phyloP scores from a whole-genome alignment of 2,329 filamentous ascomycete genomes.

The Lecanicillium sp. region DNA sequence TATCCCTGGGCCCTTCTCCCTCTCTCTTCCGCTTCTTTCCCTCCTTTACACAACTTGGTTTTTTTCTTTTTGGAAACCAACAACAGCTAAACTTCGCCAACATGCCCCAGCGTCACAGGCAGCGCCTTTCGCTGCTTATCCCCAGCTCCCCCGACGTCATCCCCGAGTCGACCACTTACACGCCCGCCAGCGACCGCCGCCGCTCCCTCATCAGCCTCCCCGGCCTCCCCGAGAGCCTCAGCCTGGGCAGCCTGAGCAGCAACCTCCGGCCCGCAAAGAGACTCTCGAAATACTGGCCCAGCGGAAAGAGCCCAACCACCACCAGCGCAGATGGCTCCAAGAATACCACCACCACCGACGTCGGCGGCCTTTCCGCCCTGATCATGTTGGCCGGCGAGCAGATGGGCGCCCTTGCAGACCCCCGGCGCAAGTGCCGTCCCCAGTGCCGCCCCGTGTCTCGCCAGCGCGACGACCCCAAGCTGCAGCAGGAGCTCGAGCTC shows the following conservation, averaged over 20 bases:
- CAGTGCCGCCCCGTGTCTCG: not conserved
- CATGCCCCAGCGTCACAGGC: conserved; percentile 2
- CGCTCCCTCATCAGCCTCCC: conserved; percentile 12
- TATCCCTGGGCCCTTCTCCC: not conserved
- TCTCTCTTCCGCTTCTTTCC: not conserved
- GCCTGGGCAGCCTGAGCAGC: not conserved
- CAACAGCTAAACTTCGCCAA: not conserved
- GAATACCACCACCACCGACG: not conserved
- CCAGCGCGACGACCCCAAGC: not conserved
- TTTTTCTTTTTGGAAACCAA: not conserved
- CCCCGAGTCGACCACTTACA: conserved; percentile 3
- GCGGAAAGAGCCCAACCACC: conserved; percentile 1
- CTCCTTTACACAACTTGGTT: not conserved
- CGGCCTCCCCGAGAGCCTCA: not conserved
- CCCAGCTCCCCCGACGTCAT: conserved; percentile 5
- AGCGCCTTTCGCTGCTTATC: conserved; percentile 5
- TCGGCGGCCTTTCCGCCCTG: not conserved
- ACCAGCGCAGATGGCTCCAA: not conserved
- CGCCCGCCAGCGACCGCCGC: conserved; percentile 10
- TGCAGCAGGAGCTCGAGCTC: conserved; percentile 1
- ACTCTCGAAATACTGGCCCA: conserved; percentile 6
- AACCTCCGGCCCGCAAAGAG: not conserved
- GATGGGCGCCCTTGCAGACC: conserved; percentile 5
- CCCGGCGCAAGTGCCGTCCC: not conserved
- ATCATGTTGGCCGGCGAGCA: conserved; percentile 8